Evolutionary conservation across 306 rosid genomes (phyloP), one percentile per base, ranked within the genome.

Genomic region (Lathyrus oleraceus): DNA sequence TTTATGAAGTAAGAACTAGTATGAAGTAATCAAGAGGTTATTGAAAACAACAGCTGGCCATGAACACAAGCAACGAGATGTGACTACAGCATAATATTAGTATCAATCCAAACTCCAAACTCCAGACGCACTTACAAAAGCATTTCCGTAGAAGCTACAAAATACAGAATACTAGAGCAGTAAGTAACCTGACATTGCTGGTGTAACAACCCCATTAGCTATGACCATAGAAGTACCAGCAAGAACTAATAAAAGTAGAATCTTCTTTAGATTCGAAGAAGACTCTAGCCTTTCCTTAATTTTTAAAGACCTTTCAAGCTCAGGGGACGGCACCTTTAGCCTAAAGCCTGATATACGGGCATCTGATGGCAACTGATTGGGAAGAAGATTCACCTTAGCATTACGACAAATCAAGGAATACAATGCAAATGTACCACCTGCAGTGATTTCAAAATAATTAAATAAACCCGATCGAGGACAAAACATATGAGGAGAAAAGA

Each of bases 151-250:
- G 42, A 67, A 73, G 45, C 16, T 51, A 52, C 7, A 52, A 48
- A 74, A 43, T 45, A 67, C 35, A 71, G 5, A 27, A 51, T 45
- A 51, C 25, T 49, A 70, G 47, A 67, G 69, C 69, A 70, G 32
- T 38, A 19, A 67, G 39, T 73, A 63, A 91, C 92, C 95, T 79
- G 96, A 95, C 99, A 95, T 91, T 27, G 87, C 99, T 57, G 99
- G 96, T 10, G 97, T 95, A 72, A 95, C 88, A 76, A 91, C 97
- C 66, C 97, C 99, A 61, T 95, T 93, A 68, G 99, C 97, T 83
- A 95, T 87, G 71, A 95, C 99, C 99, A 95, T 95, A 53, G 97
- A 69, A 76, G 97, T 95, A 69, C 99, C 99, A 84, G 92, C 99
- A 68, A 95, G 99, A 63, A 95, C 99, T 58, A 91, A 81, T 74